Percentiles rank a stretch among this genome's conserved stretches.
These are phyloP conservation scores for Stachybotrys chartarum DNA, from an alignment of 2,329 filamentous ascomycete genomes.

Conservation along the genomic window DNA sequence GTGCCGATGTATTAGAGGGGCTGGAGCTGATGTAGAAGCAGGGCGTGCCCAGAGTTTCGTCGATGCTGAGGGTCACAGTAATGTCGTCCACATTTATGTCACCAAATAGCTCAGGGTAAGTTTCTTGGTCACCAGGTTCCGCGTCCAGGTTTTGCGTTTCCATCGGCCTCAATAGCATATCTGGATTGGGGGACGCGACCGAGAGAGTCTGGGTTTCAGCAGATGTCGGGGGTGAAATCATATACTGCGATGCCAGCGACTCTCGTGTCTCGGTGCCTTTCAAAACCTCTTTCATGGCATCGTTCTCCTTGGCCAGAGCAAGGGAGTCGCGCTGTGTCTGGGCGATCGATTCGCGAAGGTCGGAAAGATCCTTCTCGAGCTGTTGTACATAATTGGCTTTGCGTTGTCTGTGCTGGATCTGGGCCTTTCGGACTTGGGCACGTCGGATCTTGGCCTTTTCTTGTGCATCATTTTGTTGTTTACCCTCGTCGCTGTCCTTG, in stretches of 20 bases:
- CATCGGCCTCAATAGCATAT: neutral
- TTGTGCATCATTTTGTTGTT: conserved; percentile 11
- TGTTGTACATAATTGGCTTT: conserved; percentile 48
- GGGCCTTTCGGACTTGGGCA: conserved; percentile 44
- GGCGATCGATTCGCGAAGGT: conserved; percentile 39
- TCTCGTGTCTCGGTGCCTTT: neutral
- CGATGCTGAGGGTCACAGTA: conserved; percentile 32
- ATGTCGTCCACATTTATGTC: conserved; percentile 29
- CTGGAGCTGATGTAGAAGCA: conserved; percentile 32
- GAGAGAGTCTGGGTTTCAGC: neutral
- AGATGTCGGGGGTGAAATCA: neutral
- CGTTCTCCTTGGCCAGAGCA: conserved; percentile 34
- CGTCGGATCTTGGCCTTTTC: conserved; percentile 40
- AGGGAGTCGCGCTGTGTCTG: conserved; percentile 30
- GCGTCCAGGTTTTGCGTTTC: neutral
- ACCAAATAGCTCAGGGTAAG: conserved; percentile 19
- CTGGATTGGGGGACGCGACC: neutral
- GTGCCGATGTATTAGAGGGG: conserved; percentile 10
- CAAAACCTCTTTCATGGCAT: conserved; percentile 29
- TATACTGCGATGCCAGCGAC: neutral
- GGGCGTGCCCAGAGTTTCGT: conserved; percentile 33
- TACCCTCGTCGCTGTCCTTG: conserved; percentile 8
- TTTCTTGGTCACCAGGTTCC: conserved; percentile 1
- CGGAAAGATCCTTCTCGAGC: conserved; percentile 43
- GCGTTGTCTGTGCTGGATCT: conserved; percentile 48